phyloP scores from a whole-genome alignment of 1,284 basidiomycete species.

The Heterobasidion irregulare region DNA sequence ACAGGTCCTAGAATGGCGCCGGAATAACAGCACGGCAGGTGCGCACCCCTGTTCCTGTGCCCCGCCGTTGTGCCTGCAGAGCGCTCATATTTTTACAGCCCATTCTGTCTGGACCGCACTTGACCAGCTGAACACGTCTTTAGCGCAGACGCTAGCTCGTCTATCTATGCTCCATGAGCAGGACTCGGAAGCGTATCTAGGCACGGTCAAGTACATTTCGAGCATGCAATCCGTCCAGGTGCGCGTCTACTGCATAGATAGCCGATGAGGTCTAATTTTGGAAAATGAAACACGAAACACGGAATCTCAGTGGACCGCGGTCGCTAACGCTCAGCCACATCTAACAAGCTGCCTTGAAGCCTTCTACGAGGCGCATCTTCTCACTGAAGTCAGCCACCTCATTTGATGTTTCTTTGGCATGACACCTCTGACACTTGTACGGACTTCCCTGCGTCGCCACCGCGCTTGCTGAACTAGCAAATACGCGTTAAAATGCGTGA shows the following conservation, averaged over 20 bases:
- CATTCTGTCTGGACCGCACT: constrained; percentile 64
- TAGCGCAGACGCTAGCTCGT: constrained; percentile 42
- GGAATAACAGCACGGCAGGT: constrained; percentile 54
- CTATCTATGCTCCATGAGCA: constrained; percentile 40
- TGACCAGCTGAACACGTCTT: constrained; percentile 49
- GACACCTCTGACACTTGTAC: not conserved
- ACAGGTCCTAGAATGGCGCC: constrained; percentile 83
- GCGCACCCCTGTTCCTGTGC: constrained; percentile 10
- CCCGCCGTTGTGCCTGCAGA: not conserved
- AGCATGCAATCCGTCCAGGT: constrained; percentile 52
- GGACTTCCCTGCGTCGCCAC: too few relatives aligned
- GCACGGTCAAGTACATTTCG: constrained; percentile 52
- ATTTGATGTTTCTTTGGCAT: not conserved
- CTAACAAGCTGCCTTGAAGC: constrained; percentile 38
- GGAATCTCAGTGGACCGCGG: constrained; percentile 43
- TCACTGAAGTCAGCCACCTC: constrained; percentile 41
- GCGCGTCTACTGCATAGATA: constrained; percentile 5
- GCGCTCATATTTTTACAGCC: constrained; percentile 29
- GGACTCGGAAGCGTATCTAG: constrained; percentile 41
- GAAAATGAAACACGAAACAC: not conserved
- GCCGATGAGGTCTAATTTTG: not conserved
- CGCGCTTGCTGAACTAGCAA: constrained; percentile 28
- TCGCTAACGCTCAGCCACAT: constrained; percentile 36
- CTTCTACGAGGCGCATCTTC: constrained; percentile 47
- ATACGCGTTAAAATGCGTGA: constrained; percentile 80